Evolutionary conservation across 495 filamentous ascomycete species (phyloP).

Genomic region (Tricharina praecox): DNA sequence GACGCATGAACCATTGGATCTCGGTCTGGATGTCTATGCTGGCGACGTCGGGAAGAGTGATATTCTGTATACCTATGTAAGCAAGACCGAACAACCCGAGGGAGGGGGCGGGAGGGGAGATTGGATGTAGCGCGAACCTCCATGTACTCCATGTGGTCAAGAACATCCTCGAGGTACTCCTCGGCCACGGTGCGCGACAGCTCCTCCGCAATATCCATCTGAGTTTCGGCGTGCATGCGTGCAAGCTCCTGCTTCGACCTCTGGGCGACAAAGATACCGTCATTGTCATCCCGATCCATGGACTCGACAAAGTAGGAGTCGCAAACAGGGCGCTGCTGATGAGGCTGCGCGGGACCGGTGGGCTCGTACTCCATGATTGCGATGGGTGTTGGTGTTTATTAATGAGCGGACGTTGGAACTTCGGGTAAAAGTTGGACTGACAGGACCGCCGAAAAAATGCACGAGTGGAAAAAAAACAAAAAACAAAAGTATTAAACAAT

Average conservation of each 20-base stretch:
- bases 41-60: slow-evolving; percentile 86
- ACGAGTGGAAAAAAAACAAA: slow-evolving; percentile 17
- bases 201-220: slow-evolving; percentile 54
- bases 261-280: slow-evolving; percentile 23
- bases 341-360: slow-evolving; percentile 26
- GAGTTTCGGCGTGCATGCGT: slow-evolving; percentile 24
- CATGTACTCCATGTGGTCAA: slow-evolving; percentile 88
- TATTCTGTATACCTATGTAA: slow-evolving; percentile 37
- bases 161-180: slow-evolving; percentile 82
- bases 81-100: neutral
- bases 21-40: slow-evolving; percentile 97
- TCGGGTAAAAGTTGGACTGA: slow-evolving; percentile 26
- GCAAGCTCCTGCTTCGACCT: slow-evolving; percentile 24
- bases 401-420: slow-evolving; percentile 26
- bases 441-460: neutral
- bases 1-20: slow-evolving; percentile 99
- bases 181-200: slow-evolving; percentile 64
- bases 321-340: slow-evolving; percentile 38
- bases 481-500: slow-evolving; percentile 14
- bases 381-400: slow-evolving; percentile 17
- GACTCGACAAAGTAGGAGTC: slow-evolving; percentile 80
- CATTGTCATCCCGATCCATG: slow-evolving; percentile 24
- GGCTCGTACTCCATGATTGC: slow-evolving; percentile 59
- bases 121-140: slow-evolving; percentile 35
- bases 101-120: no score